These are phyloP conservation scores for Puccinia horiana DNA, from an alignment of 1,284 basidiomycete species.

Conservation along the genomic window DNA sequence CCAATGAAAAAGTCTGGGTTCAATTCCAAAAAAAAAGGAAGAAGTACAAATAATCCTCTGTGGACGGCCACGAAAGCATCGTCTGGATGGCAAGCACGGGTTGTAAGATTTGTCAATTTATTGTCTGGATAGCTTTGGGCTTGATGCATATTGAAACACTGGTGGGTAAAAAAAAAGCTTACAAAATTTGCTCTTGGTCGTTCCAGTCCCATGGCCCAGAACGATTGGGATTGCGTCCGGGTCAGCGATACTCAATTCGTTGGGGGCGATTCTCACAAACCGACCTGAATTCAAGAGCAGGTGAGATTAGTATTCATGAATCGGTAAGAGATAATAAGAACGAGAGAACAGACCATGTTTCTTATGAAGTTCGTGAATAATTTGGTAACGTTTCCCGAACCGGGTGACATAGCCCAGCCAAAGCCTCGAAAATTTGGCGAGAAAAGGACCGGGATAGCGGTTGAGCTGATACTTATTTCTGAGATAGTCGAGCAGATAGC, in stretches of 20 bases:
- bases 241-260: slow-evolving; percentile 79
- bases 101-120: slow-evolving; percentile 3
- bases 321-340: no score
- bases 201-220: slow-evolving; percentile 50
- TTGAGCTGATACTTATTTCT: slow-evolving; percentile 9
- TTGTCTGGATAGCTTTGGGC: slow-evolving; percentile 62
- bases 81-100: slow-evolving; percentile 57
- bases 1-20: neutral
- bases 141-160: slow-evolving; percentile 73
- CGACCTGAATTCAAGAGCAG: slow-evolving; percentile 63
- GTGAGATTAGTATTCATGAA: neutral
- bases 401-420: slow-evolving; percentile 73
- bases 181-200: slow-evolving; percentile 63
- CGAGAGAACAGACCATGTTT: slow-evolving; percentile 67
- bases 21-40: neutral
- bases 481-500: slow-evolving; percentile 9
- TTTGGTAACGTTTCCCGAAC: slow-evolving; percentile 72
- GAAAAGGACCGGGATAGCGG: slow-evolving; percentile 69
- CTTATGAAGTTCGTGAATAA: slow-evolving; percentile 73
- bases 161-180: slow-evolving; percentile 61
- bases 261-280: slow-evolving; percentile 81
- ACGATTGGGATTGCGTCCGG: slow-evolving; percentile 68
- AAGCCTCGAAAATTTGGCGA: slow-evolving; percentile 73
- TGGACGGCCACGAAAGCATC: slow-evolving; percentile 75
- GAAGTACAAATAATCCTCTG: slow-evolving; percentile 59